A percentile compares a stretch with the other conserved stretches of the same genome.
phyloP scores from a whole-genome alignment of 108 stramenopile genomes.

The Cylindrotheca closterium region DNA sequence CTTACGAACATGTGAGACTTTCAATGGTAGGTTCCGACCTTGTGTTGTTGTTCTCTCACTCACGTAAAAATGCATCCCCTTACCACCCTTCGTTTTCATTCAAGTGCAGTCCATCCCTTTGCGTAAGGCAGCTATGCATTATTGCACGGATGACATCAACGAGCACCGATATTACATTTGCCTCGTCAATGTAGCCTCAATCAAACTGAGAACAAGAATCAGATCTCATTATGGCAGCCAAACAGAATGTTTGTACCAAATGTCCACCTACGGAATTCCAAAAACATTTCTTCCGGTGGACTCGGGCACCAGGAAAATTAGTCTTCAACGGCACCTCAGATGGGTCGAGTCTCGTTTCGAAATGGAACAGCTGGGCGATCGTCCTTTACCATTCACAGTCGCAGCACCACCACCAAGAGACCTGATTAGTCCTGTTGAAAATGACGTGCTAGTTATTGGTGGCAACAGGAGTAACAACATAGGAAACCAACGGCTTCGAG shows the following conservation, averaged over 20 bases:
- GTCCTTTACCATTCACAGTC: no score
- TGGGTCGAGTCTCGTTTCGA: not conserved
- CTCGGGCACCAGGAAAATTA: not conserved
- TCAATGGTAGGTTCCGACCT: not conserved
- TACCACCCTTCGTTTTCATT: no score
- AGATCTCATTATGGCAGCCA: not conserved
- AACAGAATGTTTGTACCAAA: not conserved
- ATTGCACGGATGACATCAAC: not conserved
- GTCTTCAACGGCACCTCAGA: not conserved
- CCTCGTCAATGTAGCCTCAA: not conserved
- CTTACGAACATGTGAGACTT: not conserved
- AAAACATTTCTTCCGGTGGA: not conserved
- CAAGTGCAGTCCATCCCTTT: no score
- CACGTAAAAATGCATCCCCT: no score
- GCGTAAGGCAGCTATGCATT: not conserved
- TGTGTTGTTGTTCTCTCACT: no score
- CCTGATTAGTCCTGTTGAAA: not conserved
- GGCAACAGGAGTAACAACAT: not conserved
- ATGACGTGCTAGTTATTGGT: not conserved
- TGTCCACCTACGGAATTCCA: slow-evolving; percentile 12
- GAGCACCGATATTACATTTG: not conserved
- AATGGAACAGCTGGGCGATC: not conserved
- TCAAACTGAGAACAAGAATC: not conserved
- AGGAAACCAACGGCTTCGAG: not conserved
- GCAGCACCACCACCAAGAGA: no score